phyloP scores from a whole-genome alignment of 2,329 filamentous ascomycete genomes.

The Sarocladium oryzae region DNA sequence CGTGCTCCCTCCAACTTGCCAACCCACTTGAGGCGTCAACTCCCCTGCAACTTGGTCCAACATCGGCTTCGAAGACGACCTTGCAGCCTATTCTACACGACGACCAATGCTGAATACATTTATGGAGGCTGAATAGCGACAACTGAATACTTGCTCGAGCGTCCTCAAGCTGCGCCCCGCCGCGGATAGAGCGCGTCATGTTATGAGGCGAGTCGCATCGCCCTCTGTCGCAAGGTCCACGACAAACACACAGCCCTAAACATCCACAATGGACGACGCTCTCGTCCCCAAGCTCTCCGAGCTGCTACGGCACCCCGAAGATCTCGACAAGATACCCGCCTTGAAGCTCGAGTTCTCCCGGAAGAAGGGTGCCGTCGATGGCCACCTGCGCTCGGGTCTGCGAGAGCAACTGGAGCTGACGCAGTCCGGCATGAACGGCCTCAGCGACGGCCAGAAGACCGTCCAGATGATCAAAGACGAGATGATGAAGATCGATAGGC shows the following conservation, averaged over 20 bases:
- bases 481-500: constrained; percentile 96
- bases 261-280: constrained; percentile 43
- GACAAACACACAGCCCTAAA: not conserved
- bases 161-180: not conserved
- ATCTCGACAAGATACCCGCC: constrained; percentile 89
- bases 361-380: constrained; percentile 88
- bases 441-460: constrained; percentile 84
- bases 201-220: constrained; percentile 3
- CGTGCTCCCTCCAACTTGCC: not conserved
- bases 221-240: constrained; percentile 5
- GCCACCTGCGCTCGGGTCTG: constrained; percentile 79
- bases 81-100: not conserved
- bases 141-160: too few relatives aligned
- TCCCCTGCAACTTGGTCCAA: not conserved
- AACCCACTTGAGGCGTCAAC: not conserved
- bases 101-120: too few relatives aligned
- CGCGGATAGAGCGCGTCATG: not conserved
- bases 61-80: not conserved
- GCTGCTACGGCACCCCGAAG: constrained; percentile 89
- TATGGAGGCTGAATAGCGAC: too few relatives aligned
- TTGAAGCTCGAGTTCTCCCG: constrained; percentile 89
- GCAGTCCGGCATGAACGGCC: constrained; percentile 83
- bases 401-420: constrained; percentile 92
- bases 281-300: constrained; percentile 78
- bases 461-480: constrained; percentile 94